Base-by-base conservation (phyloP, 2,329 filamentous ascomycete species). In the Trichoderma sp. region DNA sequence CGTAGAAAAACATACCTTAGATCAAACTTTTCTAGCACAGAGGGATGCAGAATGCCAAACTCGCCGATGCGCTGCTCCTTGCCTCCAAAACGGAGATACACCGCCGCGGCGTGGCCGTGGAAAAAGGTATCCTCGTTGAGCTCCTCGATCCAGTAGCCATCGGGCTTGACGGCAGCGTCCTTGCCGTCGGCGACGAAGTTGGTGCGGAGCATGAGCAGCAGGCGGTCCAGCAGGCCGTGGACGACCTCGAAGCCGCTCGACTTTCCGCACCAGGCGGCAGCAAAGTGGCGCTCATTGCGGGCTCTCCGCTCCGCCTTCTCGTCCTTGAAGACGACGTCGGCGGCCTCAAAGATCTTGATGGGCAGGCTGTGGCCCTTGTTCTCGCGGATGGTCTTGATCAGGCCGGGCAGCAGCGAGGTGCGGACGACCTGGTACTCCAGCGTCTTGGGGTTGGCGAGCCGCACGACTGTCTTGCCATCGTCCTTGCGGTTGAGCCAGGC, bases 231-330 rank as follows among this genome's bases (percentile, higher is more conserved):
- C 73, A 99, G 86, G 69, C 96, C 96, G 81, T 99, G 96, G 3
- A 99, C 93, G 72, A 96, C 85, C 82, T 99, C 96, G 80, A 99
- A 99, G 52, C 96, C 96, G 74, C 91, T 94, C 4, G 90, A 93
- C 85, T 96, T 97, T 77, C 94, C 94, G 81, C 95, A 97, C 87
- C 91, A 97, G 1, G 94, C 94, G 11, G 94, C 96, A n/a, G 93
- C 93, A 79, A 97, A 98, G 82, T 97, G 95, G 68, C 95, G 86
- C 84, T 97, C 93, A 79, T 99, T 99, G 73, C 93, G 89, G 74
- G 90, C 91, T 83, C 94, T 93, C 72, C 96, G 89, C 85, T 99
- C 96, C 58, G 89, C 81, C 16, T 84, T 84, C 71, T 90, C 81
- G 75, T 97, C 95, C 82, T 98, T 97, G 85, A 97, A 93, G 34